Evolutionary conservation across 768 basidiomycete species (phyloP), one percentile per base, ranked within the genome.

Genomic region (Boletus rufocinnamomeus): DNA sequence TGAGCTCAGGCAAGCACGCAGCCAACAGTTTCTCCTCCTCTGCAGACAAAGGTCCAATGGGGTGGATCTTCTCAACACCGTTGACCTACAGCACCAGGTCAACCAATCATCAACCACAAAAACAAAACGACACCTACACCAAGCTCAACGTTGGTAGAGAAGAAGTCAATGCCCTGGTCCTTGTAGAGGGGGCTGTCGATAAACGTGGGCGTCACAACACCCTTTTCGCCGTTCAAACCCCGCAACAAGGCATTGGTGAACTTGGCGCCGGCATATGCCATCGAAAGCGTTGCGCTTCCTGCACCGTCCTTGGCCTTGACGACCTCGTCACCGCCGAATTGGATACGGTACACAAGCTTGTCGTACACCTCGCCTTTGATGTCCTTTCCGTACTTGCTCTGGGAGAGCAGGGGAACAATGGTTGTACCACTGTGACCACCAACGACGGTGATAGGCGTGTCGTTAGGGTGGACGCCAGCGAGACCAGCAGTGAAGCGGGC

Each of bases 341-440:
- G 96, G 72, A 98, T 98, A 57, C 96, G 85, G 79, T 96, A 77
- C 55, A 99, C 88, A 62, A 98, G 82, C 71, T 86, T 84, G 30
- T 84, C 80, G 70, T 88, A 89, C 37, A 73, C 79, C 73, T 93
- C 91, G 59, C 91, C 89, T 48, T 80, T 76, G 70, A 98, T 77
- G n/a, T 68, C 74, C 75, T 89, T 87, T 62, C 91, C 93, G 63
- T 84, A 72, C 37, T 74, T 54, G 32, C 82, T 82, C 76, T 99
- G 96, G 21, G 92, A 94, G 67, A 99, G 86, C 51, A 99, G 83
- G 40, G 96, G 96, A 27, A 99, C 91, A 71, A 99, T 99, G 61
- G 96, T 99, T n/a, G 91, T 82, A 58, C 96, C 96, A 40, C 88
- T 91, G 86, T 99, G 96, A 48, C 96, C 96, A 71, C 96, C 96